Percentiles rank a stretch among this genome's conserved stretches.
Conservation (phyloP, 2,329 filamentous ascomycete species). For the Colletotrichum sp. region DNA sequence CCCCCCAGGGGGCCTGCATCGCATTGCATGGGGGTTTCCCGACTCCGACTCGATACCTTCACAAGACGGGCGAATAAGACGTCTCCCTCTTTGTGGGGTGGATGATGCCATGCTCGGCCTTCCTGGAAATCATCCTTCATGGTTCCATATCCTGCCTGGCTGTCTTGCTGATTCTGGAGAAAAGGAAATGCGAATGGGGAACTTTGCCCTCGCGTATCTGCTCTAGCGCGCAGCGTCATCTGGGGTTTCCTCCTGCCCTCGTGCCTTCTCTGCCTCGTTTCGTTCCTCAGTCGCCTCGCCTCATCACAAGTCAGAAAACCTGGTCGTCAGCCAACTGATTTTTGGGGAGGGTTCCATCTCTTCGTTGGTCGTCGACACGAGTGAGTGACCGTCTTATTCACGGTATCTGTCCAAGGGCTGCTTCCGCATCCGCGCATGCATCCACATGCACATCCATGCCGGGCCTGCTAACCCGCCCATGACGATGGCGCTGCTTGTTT, state of each 20-base stretch:
- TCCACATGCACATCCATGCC: not conserved
- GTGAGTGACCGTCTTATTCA: not conserved
- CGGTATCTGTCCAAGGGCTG: not conserved
- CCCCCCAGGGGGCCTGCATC: not conserved
- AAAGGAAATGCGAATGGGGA: conserved; percentile 3
- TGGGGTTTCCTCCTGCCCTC: not conserved
- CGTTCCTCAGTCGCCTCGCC: not conserved
- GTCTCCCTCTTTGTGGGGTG: not conserved
- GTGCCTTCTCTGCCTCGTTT: not conserved
- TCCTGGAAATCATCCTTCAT: not conserved
- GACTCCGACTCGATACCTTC: conserved; percentile 4
- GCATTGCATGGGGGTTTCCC: conserved; percentile 1
- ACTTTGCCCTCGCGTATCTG: conserved; percentile 12
- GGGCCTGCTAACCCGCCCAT: not conserved
- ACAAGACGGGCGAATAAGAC: conserved; percentile 5
- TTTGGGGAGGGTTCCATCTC: not conserved
- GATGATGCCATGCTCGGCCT: conserved; percentile 12
- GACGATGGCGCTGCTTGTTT: conserved; percentile 9
- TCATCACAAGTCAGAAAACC: not conserved
- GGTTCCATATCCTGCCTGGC: not conserved
- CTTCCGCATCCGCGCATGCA: conserved; percentile 3
- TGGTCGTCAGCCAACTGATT: not conserved
- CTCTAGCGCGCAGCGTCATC: not conserved
- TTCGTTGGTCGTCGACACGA: not conserved
- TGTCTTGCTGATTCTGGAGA: not conserved